These are phyloP conservation scores for Parasarocladium wereldwijsianum DNA, from an alignment of 2,329 filamentous ascomycete species.

Conservation along the genomic window DNA sequence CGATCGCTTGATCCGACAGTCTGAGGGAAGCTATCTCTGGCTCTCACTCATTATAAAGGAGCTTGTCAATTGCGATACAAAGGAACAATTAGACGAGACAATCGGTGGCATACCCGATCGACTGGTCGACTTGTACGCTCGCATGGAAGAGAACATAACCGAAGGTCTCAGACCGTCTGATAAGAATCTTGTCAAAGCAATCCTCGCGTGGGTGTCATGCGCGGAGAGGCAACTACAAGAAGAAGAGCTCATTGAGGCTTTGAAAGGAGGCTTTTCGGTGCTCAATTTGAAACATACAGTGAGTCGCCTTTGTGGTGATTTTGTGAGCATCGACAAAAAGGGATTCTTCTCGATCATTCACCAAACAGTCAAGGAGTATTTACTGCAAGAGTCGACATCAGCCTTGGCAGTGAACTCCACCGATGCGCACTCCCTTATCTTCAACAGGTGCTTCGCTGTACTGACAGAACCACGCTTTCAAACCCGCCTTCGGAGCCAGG, in stretches of 20 bases:
- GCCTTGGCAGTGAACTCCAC: background rate
- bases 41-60: constrained; percentile 1
- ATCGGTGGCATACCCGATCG: background rate
- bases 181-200: background rate
- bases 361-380: background rate
- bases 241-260: background rate
- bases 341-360: background rate
- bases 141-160: too few relatives aligned
- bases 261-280: background rate
- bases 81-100: background rate
- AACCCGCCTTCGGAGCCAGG: background rate
- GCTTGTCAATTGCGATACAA: background rate
- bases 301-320: constrained; percentile 3
- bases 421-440: background rate
- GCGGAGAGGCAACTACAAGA: background rate
- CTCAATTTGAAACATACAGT: constrained; percentile 1
- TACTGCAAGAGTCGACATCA: background rate
- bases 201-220: background rate
- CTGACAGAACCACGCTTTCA: background rate
- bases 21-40: constrained; percentile 2
- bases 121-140: background rate
- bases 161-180: too few relatives aligned
- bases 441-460: background rate
- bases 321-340: constrained; percentile 1
- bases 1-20: background rate